Evolutionary conservation across 2,329 filamentous ascomycete genomes (phyloP), one percentile per base, ranked within the genome.

Genomic region (Trichophyton rubrum): DNA sequence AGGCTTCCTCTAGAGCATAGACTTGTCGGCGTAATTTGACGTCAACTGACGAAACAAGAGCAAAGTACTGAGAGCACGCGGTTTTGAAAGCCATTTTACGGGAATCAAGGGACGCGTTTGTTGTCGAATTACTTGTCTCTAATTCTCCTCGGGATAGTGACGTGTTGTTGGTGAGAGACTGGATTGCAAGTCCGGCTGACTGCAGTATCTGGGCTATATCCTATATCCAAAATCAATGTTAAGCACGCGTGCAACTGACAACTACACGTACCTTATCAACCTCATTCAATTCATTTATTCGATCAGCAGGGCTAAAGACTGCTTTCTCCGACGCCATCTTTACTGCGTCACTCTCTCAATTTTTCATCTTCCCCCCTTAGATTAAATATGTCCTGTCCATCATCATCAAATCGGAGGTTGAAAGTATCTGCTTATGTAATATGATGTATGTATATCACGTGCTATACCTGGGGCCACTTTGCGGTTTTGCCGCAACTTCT

Each of bases 1-100:
- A 83, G 0, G 87, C 88, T 73, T 95, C 89, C 71, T 95, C 89
- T 2, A 95, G 77, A 0, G 87, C 89, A 70, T 87, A 85, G 55
- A 91, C 86, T 69, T 90, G 86, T 43, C 86, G 80, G 63, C 87
- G 86, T 59, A 95, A 82, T 53, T 83, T 79, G 9, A 90, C 87
- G 68, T 89, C 86, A 58, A 93, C 82, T 5, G 80, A 81, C 64
- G 90, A 88, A 2, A 96, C 78, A 1, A 85, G 85, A 0, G 80
- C 79, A 65, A 93, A 85, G 72, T 92, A 93, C 6, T 82, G 79
- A 59, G 74, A 70, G 1, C 77, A 76, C 35, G 79, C 73, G 41
- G 73, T 65, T 81, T 80, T 85, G 66, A 85, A 83, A 0, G 83
- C 80, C 3, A 77, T 72, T 65, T 85, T 81, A 70, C 80, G 82